Evolutionary conservation across 1,284 basidiomycete genomes (phyloP).

Genomic region (Ganoderma resinaceum): DNA sequence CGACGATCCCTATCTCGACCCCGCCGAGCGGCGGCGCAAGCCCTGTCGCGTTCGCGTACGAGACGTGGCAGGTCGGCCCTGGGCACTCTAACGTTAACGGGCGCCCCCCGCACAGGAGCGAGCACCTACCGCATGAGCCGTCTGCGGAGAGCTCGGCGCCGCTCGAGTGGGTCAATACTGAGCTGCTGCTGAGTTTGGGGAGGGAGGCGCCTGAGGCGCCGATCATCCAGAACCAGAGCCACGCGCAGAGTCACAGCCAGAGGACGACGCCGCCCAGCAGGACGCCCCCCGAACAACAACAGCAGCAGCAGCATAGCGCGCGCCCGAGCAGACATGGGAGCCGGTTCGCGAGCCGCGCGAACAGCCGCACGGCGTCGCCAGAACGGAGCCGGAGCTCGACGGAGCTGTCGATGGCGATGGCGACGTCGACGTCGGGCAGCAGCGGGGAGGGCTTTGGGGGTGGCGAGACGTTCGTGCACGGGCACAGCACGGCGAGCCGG

Average conservation of each 20-base stretch:
- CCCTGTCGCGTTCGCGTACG: conserved; percentile 39
- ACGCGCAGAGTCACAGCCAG: background rate
- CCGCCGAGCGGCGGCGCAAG: conserved; percentile 38
- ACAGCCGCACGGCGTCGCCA: conserved; percentile 57
- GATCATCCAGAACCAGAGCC: conserved; percentile 36
- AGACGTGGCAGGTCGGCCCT: conserved; percentile 35
- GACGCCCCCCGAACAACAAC: conserved; percentile 32
- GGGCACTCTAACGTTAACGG: conserved; percentile 1
- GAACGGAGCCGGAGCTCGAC: conserved; percentile 46
- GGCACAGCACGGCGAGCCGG: conserved; percentile 53
- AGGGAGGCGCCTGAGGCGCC: conserved; percentile 39
- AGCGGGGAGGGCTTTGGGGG: conserved; percentile 12
- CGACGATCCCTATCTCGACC: conserved; percentile 37
- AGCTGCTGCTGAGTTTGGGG: conserved; percentile 75
- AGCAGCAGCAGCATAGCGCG: conserved; percentile 17
- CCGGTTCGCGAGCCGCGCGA: conserved; percentile 43
- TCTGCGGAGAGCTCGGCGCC: conserved; percentile 42
- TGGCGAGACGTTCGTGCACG: conserved; percentile 57
- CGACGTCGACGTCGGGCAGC: background rate
- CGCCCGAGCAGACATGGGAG: conserved; percentile 41
- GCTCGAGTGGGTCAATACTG: conserved; percentile 84
- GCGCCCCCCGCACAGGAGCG: conserved; percentile 26
- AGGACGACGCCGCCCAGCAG: conserved; percentile 38
- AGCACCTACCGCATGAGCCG: conserved; percentile 40
- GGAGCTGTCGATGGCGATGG: background rate